Percentiles rank a stretch among this genome's conserved stretches.
phyloP scores from a whole-genome alignment of 257 asterid genomes.

The Fraxinus cuspidata region DNA sequence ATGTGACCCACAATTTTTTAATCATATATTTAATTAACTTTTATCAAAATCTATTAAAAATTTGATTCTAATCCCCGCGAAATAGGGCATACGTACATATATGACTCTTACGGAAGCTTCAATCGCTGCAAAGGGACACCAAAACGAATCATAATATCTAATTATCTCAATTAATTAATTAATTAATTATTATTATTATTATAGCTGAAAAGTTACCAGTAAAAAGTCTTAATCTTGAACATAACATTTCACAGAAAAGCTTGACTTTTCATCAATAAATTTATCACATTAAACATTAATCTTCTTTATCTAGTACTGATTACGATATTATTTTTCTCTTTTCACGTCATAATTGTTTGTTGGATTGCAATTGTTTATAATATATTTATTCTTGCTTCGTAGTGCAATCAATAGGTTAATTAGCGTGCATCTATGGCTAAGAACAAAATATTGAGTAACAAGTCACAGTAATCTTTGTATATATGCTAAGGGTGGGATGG shows the following conservation, averaged over 20 bases:
- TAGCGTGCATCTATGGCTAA: neutral
- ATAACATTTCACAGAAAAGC: neutral
- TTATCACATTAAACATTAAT: neutral
- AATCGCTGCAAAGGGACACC: neutral
- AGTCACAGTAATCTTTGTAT: neutral
- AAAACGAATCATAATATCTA: neutral
- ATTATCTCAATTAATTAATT: neutral
- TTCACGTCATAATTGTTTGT: neutral
- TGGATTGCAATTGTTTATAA: neutral
- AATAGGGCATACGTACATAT: no score
- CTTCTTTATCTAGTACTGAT: neutral
- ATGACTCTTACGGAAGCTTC: no score
- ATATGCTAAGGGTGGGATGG: neutral
- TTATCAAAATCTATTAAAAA: no score
- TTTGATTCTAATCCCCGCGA: no score
- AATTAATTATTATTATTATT: no score
- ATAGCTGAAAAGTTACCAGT: neutral
- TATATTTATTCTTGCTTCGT: neutral
- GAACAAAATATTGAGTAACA: neutral
- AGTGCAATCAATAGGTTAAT: neutral
- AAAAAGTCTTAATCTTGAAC: neutral
- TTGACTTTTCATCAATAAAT: neutral
- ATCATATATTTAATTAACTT: no score
- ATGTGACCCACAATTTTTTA: no score
- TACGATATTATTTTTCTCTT: neutral